Base-by-base conservation (phyloP, 192 early-diverging fungal species). In the Jimgerdemannia flammicorona region DNA sequence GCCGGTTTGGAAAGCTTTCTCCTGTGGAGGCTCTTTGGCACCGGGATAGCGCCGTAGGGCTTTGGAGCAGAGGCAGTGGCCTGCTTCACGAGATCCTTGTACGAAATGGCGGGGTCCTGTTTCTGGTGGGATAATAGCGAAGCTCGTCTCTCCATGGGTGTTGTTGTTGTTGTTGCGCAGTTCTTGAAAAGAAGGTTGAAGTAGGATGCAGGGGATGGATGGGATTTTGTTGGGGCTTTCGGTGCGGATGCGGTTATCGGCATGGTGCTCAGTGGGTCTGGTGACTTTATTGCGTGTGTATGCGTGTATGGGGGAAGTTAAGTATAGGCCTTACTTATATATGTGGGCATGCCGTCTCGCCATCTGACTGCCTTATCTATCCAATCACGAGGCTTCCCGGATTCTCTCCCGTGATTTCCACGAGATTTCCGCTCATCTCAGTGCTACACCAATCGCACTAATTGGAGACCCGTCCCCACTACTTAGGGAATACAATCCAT, bases 41-140 rank as follows among this genome's bases (percentile, higher is more conserved):
- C 29, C 6, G 67, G 67, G 40, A 68, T 68, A 18, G 40, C 67
- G 18, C 67, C 67, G 40, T 68, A 68, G 40, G 67, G 67, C 19
- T 68, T 68, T 6, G 29, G 19, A 8, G 18, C 67, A 40, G 7
- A 14, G 67, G 67, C 67, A 18, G 6, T 6, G 19, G 1, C 19
- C 18, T 68, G 67, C 40, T 41, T 20, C 7, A 68, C 67, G 2
- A 68, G 67, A 1, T 68, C 67, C 67, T 68, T 68, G 2, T 68
- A 68, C 6, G 67, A 59, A 14, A 59, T 14, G 49, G 49, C 49
- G 0, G 49, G 49, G 14, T 6, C 49, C 14, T 6, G 14, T 6
- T 6, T 59, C 8, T 14, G 49, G 8, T 59, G 49, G 8, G 2
- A 59, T 14, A 59, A 59, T 6, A 59, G 49, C 49, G 49, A 59